Percentiles rank a stretch among this genome's conserved stretches.
Conservation (phyloP, 1,139 yeast genomes). For the Blastobotrys malaysiensis region DNA sequence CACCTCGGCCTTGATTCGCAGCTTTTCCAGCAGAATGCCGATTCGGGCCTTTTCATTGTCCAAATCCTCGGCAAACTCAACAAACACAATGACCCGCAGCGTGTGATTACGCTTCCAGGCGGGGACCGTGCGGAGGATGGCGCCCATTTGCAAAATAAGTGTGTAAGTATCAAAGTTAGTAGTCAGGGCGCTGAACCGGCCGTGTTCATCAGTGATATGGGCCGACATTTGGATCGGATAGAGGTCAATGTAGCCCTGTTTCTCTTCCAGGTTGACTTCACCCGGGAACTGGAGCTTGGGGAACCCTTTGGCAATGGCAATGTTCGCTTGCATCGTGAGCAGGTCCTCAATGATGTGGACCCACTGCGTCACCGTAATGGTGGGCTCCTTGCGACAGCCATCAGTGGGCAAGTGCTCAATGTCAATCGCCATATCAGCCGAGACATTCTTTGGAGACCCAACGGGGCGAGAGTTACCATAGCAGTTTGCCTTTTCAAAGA, state of each 20-base stretch:
- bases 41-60: slow-evolving; percentile 64
- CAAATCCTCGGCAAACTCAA: slow-evolving; percentile 66
- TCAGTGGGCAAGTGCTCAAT: slow-evolving; percentile 65
- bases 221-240: slow-evolving; percentile 98
- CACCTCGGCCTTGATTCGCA: slow-evolving; percentile 77
- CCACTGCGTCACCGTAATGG: slow-evolving; percentile 75
- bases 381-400: slow-evolving; percentile 62
- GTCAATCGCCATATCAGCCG: slow-evolving; percentile 18
- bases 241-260: slow-evolving; percentile 64
- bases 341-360: slow-evolving; percentile 88
- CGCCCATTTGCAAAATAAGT: slow-evolving; percentile 84
- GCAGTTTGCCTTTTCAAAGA: slow-evolving; percentile 51
- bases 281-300: slow-evolving; percentile 53
- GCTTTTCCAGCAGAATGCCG: slow-evolving; percentile 54
- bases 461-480: slow-evolving; percentile 1
- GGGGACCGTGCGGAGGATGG: slow-evolving; percentile 85
- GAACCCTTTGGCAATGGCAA: slow-evolving; percentile 91
- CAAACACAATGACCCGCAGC: slow-evolving; percentile 81
- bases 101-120: slow-evolving; percentile 77
- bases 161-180: slow-evolving; percentile 95
- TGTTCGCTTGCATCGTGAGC: slow-evolving; percentile 86
- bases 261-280: slow-evolving; percentile 22
- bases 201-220: slow-evolving; percentile 56
- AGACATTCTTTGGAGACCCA: background rate
- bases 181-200: slow-evolving; percentile 61